A percentile compares a stretch with the other conserved stretches of the same genome.
Conservation (phyloP, 202 grass and related monocot genomes). For the Setaria viridis region DNA sequence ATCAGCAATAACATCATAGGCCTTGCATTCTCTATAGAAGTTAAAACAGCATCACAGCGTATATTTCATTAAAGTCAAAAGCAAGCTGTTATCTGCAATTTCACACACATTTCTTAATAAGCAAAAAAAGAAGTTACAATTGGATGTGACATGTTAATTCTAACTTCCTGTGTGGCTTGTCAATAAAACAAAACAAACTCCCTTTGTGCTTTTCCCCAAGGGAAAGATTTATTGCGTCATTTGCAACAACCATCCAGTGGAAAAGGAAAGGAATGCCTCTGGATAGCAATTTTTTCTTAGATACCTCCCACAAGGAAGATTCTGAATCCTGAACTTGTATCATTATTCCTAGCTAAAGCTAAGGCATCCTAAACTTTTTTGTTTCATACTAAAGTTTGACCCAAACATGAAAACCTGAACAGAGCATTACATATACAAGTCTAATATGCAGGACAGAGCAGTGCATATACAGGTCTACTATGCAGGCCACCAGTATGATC, state of each 20-base stretch:
- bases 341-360: not conserved
- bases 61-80: not conserved
- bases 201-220: not conserved
- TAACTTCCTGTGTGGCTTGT: not conserved
- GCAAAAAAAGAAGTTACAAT: too few species aligned
- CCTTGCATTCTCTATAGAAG: not conserved
- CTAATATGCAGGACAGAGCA: not conserved
- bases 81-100: not conserved
- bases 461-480: not conserved
- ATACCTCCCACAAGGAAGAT: not conserved
- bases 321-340: not conserved
- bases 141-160: not conserved
- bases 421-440: not conserved
- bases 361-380: not conserved
- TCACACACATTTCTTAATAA: not conserved
- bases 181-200: not conserved
- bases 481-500: not conserved
- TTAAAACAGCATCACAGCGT: slow-evolving; percentile 14
- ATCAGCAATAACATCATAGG: slow-evolving; percentile 10
- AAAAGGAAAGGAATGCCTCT: not conserved
- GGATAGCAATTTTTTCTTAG: not conserved
- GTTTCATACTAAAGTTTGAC: not conserved
- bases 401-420: not conserved
- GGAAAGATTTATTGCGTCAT: not conserved
- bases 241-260: not conserved